Percentiles rank a stretch among this genome's conserved stretches.
Evolutionary conservation across 129 eudicot species (phyloP).

Genomic region (Chrysanthemum makinoi): DNA sequence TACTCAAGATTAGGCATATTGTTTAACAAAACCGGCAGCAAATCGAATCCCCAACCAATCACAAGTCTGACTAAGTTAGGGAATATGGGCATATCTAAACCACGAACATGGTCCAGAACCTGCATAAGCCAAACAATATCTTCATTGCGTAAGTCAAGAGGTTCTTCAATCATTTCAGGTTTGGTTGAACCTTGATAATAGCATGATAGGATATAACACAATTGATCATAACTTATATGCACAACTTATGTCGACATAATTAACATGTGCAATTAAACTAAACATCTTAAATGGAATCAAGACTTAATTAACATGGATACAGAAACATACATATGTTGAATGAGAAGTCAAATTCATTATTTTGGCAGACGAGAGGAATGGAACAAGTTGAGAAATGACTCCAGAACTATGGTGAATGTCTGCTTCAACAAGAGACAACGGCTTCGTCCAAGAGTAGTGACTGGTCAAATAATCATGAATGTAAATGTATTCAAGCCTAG

Average conservation of each 20-base stretch:
- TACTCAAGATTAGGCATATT: slow-evolving; percentile 32
- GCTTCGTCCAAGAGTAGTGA: neutral
- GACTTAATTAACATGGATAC: neutral
- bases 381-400: neutral
- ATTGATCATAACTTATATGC: neutral
- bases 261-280: too few species aligned
- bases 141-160: neutral
- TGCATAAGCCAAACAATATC: neutral
- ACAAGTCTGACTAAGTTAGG: slow-evolving; percentile 22
- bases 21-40: slow-evolving; percentile 2
- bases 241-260: neutral
- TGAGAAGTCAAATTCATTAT: slow-evolving; percentile 4
- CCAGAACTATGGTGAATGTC: neutral
- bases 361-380: slow-evolving; percentile 21
- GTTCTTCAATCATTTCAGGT: neutral
- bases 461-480: slow-evolving; percentile 17
- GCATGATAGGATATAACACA: neutral
- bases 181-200: neutral
- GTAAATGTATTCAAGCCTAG: slow-evolving; percentile 17
- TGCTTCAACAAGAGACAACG: slow-evolving; percentile 20
- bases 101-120: neutral
- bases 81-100: slow-evolving; percentile 16
- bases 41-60: slow-evolving; percentile 11
- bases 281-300: neutral
- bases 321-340: neutral